Evolutionary conservation across 371 early-diverging fungal species (phyloP), one percentile per base, ranked within the genome.

Genomic region (Zopfochytrium polystomum): DNA sequence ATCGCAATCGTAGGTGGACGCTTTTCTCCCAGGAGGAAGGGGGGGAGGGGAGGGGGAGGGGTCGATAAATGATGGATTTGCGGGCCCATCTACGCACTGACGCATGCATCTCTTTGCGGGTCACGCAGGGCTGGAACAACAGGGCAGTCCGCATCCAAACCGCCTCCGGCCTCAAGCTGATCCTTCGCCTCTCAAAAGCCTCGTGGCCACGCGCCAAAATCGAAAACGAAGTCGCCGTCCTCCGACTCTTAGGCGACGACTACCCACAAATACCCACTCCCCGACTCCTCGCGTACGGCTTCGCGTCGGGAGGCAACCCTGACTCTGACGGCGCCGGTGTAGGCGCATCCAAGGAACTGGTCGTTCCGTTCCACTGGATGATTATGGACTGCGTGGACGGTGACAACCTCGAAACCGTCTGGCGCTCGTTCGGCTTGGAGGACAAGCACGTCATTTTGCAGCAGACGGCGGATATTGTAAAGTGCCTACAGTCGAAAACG

Each of bases 101-200:
- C n/a, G n/a, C n/a, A n/a, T n/a, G n/a, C n/a, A n/a, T n/a, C n/a
- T n/a, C n/a, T n/a, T n/a, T n/a, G n/a, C n/a, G n/a, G n/a, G n/a
- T n/a, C n/a, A n/a, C n/a, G 20, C 46, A 55, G 54, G 62, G 62
- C 1, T 62, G 62, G 62, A 62, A 62, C 62, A 62, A 62, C 62
- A 62, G 44, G 27, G 62, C 62, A 9, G 47, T 62, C 55, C 42
- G 45, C 33, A 43, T 62, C 5, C 2, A 18, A 5, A 55, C 62
- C 11, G 15, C 45, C 20, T 25, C 13, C 27, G 30, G 38, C 20
- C 31, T 44, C 22, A 3, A 9, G 6, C 32, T 31, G 0, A 18
- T 62, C 15, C 51, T 62, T 5, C 62, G 62, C 20, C 51, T 62
- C 31, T 62, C 62, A 29, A 42, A 31, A 18, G 49, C 62, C 0